Conservation (phyloP, 2,329 filamentous ascomycete genomes). For the Fusarium cyanostomum region DNA sequence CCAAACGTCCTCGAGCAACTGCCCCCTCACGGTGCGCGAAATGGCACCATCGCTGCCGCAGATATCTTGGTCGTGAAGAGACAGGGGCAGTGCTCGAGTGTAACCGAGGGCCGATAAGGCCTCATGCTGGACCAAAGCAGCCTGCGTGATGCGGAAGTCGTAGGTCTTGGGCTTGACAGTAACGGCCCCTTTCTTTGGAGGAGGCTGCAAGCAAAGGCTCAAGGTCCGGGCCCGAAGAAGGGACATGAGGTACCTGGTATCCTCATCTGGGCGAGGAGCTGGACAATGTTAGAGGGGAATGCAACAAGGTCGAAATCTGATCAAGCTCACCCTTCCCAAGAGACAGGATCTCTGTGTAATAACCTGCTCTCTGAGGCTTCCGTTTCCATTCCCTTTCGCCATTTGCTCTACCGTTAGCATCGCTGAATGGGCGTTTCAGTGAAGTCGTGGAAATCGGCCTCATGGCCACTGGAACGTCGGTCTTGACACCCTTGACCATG, state of each 20-base stretch:
- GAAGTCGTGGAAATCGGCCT: background rate
- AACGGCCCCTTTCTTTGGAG: background rate
- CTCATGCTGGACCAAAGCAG: conserved; percentile 32
- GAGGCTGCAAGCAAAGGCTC: conserved; percentile 15
- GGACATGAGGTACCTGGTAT: conserved; percentile 29
- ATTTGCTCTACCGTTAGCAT: background rate
- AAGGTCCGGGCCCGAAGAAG: conserved; percentile 30
- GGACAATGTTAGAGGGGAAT: background rate
- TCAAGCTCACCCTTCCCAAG: conserved; percentile 31
- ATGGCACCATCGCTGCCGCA: conserved; percentile 10
- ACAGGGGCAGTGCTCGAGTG: conserved; percentile 26
- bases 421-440: conserved; percentile 15
- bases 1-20: conserved; percentile 46
- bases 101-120: conserved; percentile 12
- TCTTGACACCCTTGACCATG: background rate
- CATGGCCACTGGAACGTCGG: background rate
- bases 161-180: conserved; percentile 7
- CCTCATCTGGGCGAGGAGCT: conserved; percentile 25
- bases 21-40: conserved; percentile 29
- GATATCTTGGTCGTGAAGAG: conserved; percentile 8
- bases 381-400: conserved; percentile 2
- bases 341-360: conserved; percentile 21
- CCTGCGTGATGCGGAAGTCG: conserved; percentile 32
- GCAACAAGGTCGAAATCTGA: background rate
- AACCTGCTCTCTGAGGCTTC: background rate